Evolutionary conservation across 2,329 filamentous ascomycete genomes (phyloP).

Genomic region (Fusarium bactridioides): DNA sequence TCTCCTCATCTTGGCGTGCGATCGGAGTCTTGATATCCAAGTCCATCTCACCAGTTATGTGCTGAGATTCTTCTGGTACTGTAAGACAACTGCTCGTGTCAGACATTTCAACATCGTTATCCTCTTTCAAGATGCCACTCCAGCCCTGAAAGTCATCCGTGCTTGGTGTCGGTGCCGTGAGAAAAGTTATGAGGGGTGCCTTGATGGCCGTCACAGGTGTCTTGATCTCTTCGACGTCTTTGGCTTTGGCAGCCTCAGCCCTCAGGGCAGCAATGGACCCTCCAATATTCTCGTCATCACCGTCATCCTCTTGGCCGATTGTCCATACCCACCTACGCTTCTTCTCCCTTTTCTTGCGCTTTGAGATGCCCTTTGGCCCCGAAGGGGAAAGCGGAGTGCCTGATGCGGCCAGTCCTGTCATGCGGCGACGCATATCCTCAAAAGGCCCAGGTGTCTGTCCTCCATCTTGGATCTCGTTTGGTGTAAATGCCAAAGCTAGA

Average conservation of each 20-base stretch:
- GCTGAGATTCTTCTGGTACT: slow-evolving; percentile 41
- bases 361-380: slow-evolving; percentile 57
- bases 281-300: slow-evolving; percentile 53
- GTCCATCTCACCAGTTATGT: slow-evolving; percentile 45
- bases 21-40: slow-evolving; percentile 53
- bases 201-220: slow-evolving; percentile 38
- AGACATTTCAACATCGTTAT: slow-evolving; percentile 59
- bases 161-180: slow-evolving; percentile 52
- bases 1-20: slow-evolving; percentile 27
- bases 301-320: slow-evolving; percentile 63
- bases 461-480: slow-evolving; percentile 65
- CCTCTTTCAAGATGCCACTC: slow-evolving; percentile 18
- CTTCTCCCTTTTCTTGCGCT: slow-evolving; percentile 64
- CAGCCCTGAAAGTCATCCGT: slow-evolving; percentile 48
- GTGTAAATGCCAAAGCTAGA: slow-evolving; percentile 59
- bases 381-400: slow-evolving; percentile 53
- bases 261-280: slow-evolving; percentile 53
- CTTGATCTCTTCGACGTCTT: slow-evolving; percentile 25
- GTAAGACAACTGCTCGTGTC: slow-evolving; percentile 53
- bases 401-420: slow-evolving; percentile 57
- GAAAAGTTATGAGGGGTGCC: slow-evolving; percentile 20
- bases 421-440: slow-evolving; percentile 67
- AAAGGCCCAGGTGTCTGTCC: slow-evolving; percentile 70
- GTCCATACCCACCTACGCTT: slow-evolving; percentile 73
- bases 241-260: slow-evolving; percentile 41